Evolutionary conservation across 257 asterid genomes (phyloP), one percentile per base, ranked within the genome.

Genomic region (Catharanthus roseus): DNA sequence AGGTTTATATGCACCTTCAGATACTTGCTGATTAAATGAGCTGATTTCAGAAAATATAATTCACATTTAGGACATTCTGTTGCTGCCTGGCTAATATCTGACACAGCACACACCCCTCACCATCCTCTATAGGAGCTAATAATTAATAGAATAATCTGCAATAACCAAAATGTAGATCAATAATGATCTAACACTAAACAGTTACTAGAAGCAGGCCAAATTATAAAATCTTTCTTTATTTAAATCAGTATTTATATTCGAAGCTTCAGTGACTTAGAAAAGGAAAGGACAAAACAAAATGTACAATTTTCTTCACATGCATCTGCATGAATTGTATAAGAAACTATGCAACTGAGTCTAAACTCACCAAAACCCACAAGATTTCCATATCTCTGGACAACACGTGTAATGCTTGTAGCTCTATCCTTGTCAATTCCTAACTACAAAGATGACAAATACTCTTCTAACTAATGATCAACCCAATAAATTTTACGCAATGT

Each of bases 321-420:
- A 58, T 3, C 23, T 58, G 24, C 16, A 56, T 56, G 63, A 56
- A 56, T 10, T 26, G 21, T 26, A 26, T 33, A 44, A 2, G 28
- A 64, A 54, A 36, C n/a, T 15, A n/a, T 6, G 38, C 23, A 66
- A 53, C 13, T 63, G 23, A 11, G 47, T 63, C 62, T 63, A 21
- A 79, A 83, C 96, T 86, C 79, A 92, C 98, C 95, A 75, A 90
- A 86, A 55, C 98, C 96, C 74, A 88, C 86, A 69, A 90, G 92
- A 82, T 92, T 86, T 75, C 96, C 96, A 77, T 90, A 88, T 82
- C 75, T 86, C 78, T 83, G 90, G 68, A 90, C 85, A 72, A 78
- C 64, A 2, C 55, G 55, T 31, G 87, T 82, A 69, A 92, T 83
- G 53, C 82, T 81, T 82, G 71, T 61, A 69, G 92, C 96, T 84